phyloP scores from a whole-genome alignment of 225 moss, liverwort and hornwort genomes.

The Bryum argenteum region DNA sequence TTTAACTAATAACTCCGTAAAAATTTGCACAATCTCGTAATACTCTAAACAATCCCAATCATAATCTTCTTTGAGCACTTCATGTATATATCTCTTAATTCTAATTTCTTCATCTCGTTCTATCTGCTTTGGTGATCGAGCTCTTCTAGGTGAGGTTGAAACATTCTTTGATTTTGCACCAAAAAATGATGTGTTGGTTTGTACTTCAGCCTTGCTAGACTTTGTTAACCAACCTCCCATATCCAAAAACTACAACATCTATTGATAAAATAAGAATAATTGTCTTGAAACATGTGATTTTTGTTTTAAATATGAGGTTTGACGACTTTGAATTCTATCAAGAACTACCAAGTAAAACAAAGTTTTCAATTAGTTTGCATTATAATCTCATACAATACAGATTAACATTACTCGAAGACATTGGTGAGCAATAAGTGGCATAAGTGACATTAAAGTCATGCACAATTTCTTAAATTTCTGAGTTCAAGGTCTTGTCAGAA shows the following conservation, averaged over 20 bases:
- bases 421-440: too few relatives aligned
- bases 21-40: constrained; percentile 20
- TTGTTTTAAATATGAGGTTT: too few relatives aligned
- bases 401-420: too few relatives aligned
- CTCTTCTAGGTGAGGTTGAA: constrained; percentile 18
- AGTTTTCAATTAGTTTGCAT: too few relatives aligned
- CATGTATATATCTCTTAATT: accelerated
- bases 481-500: too few relatives aligned
- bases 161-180: not conserved
- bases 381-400: too few relatives aligned
- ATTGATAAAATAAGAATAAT: not conserved
- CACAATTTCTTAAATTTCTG: too few relatives aligned
- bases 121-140: not conserved
- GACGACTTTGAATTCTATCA: too few relatives aligned
- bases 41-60: not conserved
- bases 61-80: constrained; percentile 7
- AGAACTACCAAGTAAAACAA: too few relatives aligned
- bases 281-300: not conserved
- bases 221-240: constrained; percentile 37
- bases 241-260: constrained; percentile 10
- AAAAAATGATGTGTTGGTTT: not conserved
- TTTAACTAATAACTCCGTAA: not conserved
- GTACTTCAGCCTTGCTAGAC: not conserved
- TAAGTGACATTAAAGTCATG: too few relatives aligned
- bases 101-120: constrained; percentile 8